Base-by-base conservation (phyloP, 2,329 filamentous ascomycete species). In the Fusarium sterilihyphosum region DNA sequence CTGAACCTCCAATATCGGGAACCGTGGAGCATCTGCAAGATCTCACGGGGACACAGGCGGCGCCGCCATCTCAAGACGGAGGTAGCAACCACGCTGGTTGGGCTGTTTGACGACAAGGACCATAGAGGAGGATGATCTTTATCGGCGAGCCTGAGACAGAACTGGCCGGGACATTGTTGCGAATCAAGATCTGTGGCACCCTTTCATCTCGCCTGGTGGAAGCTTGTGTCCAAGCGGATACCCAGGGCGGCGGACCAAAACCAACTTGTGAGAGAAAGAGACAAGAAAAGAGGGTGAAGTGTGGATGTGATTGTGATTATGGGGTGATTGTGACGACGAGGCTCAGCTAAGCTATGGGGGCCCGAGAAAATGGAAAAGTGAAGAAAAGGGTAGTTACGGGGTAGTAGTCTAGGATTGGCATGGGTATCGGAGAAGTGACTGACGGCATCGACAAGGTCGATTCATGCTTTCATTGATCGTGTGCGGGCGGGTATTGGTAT, bases 171-270 rank as follows among this genome's bases (percentile, higher is more conserved):
- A 78, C 77, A 81, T 81, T 80, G 80, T 78, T 79, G 76, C 77
- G 77, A 77, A 77, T 76, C 77, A 80, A 83, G 82, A 83, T 84
- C 81, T 83, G 82, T 84, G 80, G 77, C 72, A 83, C 82, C 74
- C 77, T 65, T 70, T 81, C 81, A 83, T 83, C 81, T 83, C 78
- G 81, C 78, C 79, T 81, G 78, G 78, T 75, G 68, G 75, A 80
- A 80, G 76, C 71, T 77, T 75, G 73, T 77, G 75, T 69, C 61
- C 67, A 70, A 74, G 65, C 73, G 70, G 73, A 75, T 71, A 75
- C 61, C 71, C 61, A 61, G 58, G 71, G 75, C 67, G 52, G 61
- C 59, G 53, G 70, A 68, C 72, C 65, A 65, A 61, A 54, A 61
- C 68, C 67, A 65, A 44, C 61, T 70, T 67, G 61, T 54, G 62